Percentiles rank a stretch among this genome's conserved stretches.
Evolutionary conservation across 768 basidiomycete species (phyloP).

Genomic region (Xerocomellus dryophilus): DNA sequence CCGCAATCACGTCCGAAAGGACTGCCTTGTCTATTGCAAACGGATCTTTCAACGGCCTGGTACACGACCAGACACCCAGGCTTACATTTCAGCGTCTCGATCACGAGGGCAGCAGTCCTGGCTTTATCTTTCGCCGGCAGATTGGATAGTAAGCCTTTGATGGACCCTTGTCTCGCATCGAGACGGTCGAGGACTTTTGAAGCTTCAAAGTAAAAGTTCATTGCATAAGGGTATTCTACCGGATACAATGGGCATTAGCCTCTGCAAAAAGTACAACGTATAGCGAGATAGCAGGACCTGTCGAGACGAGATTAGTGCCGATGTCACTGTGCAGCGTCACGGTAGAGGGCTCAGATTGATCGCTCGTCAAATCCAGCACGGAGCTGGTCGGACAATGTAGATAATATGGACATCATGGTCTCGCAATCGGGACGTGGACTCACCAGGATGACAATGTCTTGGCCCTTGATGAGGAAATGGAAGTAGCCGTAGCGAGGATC

Average conservation of each 20-base stretch:
- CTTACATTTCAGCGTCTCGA: slow-evolving; percentile 95
- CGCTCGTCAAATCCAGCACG: slow-evolving; percentile 49
- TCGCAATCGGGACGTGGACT: slow-evolving; percentile 14
- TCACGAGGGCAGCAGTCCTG: slow-evolving; percentile 80
- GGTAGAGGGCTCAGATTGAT: slow-evolving; percentile 26
- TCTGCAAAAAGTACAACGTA: slow-evolving; percentile 23
- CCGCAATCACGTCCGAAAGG: slow-evolving; percentile 66
- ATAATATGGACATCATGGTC: slow-evolving; percentile 67
- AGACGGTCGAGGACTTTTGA: slow-evolving; percentile 80
- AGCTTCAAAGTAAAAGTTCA: slow-evolving; percentile 97
- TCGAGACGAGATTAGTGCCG: slow-evolving; percentile 29
- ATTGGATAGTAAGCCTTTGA: slow-evolving; percentile 77
- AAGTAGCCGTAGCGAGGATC: not conserved
- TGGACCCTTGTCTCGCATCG: slow-evolving; percentile 86
- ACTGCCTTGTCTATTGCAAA: slow-evolving; percentile 64
- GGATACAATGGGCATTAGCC: slow-evolving; percentile 28
- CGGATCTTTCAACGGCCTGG: slow-evolving; percentile 5
- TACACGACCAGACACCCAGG: not conserved
- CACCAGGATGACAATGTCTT: slow-evolving; percentile 9
- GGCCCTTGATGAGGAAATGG: not conserved
- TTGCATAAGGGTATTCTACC: slow-evolving; percentile 38
- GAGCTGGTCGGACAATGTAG: slow-evolving; percentile 86
- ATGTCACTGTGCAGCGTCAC: not conserved
- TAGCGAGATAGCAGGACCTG: slow-evolving; percentile 14
- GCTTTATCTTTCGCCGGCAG: slow-evolving; percentile 74